Evolutionary conservation across 345 rosid species (phyloP), one percentile per base, ranked within the genome.

Genomic region (Ceriops tagal): DNA sequence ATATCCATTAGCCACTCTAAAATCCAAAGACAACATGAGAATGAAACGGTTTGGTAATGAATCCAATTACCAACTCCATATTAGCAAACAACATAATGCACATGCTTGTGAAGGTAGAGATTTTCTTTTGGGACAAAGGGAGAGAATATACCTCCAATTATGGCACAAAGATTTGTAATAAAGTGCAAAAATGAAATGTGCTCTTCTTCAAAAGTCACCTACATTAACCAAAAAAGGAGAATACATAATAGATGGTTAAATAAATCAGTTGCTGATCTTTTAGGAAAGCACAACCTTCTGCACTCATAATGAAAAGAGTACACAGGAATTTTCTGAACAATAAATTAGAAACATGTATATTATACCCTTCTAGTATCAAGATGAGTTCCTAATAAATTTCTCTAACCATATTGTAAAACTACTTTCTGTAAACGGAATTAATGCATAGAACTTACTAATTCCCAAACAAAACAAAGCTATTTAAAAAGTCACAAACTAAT

Each of bases 141-240:
- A 43, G 4, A 43, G 61, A 75, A 5, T 30, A 28, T 76, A 76
- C 79, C 79, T 66, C 79, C 79, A 53, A 76, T 62, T 46, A 76
- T 64, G 21, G 79, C 79, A 62, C 79, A 76, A 49, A 76, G 22
- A 56, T 67, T 71, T 27, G 79, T 71, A 55, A 76, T 31, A 75
- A 76, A 76, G 60, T 76, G 79, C 62, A 76, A 66, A 62, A 76
- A 71, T 24, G 79, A 63, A 63, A 32, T 32, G 20, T 71, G 79
- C 64, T 76, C 72, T 66, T 76, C 79, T 28, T 71, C 64, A 22
- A 61, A 71, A 19, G 21, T 52, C 58, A 76, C 79, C 79, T 76
- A 75, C 68, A 75, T n/a, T 21, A 43, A 8, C 9, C 55, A 49
- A 64, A 37, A 24, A 64, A 58, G 26, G 1, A 2, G 13, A 43